Evolutionary conservation across 2,329 filamentous ascomycete genomes (phyloP).

Genomic region (Fusarium tanahbumbuense): DNA sequence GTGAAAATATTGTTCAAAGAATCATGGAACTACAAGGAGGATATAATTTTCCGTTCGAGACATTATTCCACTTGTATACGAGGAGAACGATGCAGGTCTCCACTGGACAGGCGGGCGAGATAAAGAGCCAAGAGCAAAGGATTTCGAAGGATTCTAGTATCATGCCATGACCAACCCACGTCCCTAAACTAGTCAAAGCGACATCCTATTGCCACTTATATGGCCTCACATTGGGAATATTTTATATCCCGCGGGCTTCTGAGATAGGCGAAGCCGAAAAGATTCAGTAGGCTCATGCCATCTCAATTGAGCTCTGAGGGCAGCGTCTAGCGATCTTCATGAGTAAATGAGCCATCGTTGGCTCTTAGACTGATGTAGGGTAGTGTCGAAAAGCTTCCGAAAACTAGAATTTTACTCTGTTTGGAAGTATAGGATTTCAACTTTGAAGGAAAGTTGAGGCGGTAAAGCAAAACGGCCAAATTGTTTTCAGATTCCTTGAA

Average conservation of each 20-base stretch:
- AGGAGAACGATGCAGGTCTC: neutral
- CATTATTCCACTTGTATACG: neutral
- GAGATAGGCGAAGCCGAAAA: neutral
- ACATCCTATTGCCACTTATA: neutral
- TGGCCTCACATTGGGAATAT: neutral
- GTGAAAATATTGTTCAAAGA: neutral
- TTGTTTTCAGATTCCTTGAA: too few relatives aligned
- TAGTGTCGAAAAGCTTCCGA: too few relatives aligned
- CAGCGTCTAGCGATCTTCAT: too few relatives aligned
- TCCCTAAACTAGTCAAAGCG: neutral
- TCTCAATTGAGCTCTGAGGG: too few relatives aligned
- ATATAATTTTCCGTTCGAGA: neutral
- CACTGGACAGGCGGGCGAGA: neutral
- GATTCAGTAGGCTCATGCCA: neutral
- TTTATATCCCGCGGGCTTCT: neutral
- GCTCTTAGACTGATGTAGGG: too few relatives aligned
- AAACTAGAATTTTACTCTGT: too few relatives aligned
- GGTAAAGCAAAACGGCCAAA: too few relatives aligned
- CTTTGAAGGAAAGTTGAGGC: too few relatives aligned
- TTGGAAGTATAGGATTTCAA: too few relatives aligned
- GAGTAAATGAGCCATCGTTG: too few relatives aligned
- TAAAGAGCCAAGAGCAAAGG: neutral
- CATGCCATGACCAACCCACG: neutral
- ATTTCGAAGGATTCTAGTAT: neutral
- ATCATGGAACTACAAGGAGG: too few relatives aligned